Conservation (phyloP, 129 eudicot species). For the Helianthus tuberosus region DNA sequence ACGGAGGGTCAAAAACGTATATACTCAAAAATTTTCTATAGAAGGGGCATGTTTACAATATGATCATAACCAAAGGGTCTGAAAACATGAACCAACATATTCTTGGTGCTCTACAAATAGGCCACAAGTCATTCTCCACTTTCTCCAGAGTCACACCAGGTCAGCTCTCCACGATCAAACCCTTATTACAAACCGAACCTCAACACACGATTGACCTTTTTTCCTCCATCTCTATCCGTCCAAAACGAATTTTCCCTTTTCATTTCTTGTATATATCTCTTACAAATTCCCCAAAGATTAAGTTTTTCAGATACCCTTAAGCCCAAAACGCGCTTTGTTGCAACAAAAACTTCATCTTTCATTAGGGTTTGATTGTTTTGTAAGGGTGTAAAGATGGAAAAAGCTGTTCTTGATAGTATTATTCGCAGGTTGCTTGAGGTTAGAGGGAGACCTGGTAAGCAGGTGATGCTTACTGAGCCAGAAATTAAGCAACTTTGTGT, state of each 20-base stretch:
- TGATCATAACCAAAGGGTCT: not conserved
- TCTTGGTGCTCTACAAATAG: not conserved
- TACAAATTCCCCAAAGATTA: slow-evolving; percentile 24
- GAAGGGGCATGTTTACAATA: slow-evolving; percentile 1
- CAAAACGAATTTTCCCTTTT: slow-evolving; percentile 42
- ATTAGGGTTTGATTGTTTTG: not conserved
- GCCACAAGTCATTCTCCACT: slow-evolving; percentile 29
- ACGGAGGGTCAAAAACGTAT: no score
- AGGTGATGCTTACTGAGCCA: slow-evolving; percentile 55
- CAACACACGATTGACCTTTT: slow-evolving; percentile 23
- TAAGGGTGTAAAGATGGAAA: slow-evolving; percentile 34
- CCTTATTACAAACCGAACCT: not conserved
- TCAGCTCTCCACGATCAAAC: slow-evolving; percentile 27
- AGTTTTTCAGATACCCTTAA: slow-evolving; percentile 29
- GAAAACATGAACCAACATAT: not conserved
- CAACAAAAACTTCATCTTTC: not conserved
- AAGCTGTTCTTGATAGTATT: slow-evolving; percentile 41
- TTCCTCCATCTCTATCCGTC: slow-evolving; percentile 37
- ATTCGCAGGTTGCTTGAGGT: slow-evolving; percentile 51
- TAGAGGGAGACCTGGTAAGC: slow-evolving; percentile 53
- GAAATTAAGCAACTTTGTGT: slow-evolving; percentile 64
- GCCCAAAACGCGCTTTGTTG: slow-evolving; percentile 5
- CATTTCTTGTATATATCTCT: slow-evolving; percentile 28
- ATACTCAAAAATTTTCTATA: no score
- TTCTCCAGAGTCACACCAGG: slow-evolving; percentile 11